Evolutionary conservation across 2,329 filamentous ascomycete genomes (phyloP).

Genomic region (Coniochaeta sp.): DNA sequence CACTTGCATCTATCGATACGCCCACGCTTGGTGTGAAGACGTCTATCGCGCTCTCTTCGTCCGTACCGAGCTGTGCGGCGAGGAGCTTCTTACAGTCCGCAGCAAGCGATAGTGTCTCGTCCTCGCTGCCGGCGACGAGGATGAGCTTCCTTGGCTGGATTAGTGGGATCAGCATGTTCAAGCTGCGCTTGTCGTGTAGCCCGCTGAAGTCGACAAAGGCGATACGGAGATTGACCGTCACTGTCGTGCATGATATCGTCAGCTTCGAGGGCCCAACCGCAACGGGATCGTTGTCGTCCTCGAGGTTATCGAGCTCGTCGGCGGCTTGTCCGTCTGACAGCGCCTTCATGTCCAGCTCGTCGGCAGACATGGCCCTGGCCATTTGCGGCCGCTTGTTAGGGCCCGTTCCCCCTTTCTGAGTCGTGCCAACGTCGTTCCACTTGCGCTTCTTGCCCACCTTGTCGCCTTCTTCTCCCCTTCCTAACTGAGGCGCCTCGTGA

Average conservation of each 20-base stretch:
- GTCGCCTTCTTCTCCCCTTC: constrained; percentile 45
- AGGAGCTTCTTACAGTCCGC: constrained; percentile 69
- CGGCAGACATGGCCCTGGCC: constrained; percentile 27
- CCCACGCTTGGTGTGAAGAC: constrained; percentile 81
- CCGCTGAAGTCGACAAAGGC: constrained; percentile 89
- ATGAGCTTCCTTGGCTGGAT: constrained; percentile 94
- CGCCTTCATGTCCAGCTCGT: constrained; percentile 35
- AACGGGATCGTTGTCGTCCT: constrained; percentile 45
- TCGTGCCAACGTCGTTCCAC: constrained; percentile 66
- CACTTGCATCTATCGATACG: constrained; percentile 74
- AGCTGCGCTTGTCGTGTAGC: constrained; percentile 84
- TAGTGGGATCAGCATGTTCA: constrained; percentile 90
- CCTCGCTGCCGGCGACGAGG: constrained; percentile 71
- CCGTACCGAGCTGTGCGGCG: constrained; percentile 32
- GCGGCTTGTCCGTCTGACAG: constrained; percentile 28
- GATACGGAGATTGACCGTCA: constrained; percentile 68
- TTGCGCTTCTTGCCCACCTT: constrained; percentile 86
- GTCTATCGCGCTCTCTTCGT: constrained; percentile 39
- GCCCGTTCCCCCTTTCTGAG: constrained; percentile 32
- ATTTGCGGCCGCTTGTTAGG: constrained; percentile 54
- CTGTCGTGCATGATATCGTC: constrained; percentile 51
- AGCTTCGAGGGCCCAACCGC: constrained; percentile 67
- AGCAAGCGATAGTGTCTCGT: constrained; percentile 74
- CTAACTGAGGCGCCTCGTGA: constrained; percentile 48
- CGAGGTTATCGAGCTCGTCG: constrained; percentile 52